Evolutionary conservation across 306 rosid genomes (phyloP), one percentile per base, ranked within the genome.

Genomic region (Cyclanthera cordifolia): DNA sequence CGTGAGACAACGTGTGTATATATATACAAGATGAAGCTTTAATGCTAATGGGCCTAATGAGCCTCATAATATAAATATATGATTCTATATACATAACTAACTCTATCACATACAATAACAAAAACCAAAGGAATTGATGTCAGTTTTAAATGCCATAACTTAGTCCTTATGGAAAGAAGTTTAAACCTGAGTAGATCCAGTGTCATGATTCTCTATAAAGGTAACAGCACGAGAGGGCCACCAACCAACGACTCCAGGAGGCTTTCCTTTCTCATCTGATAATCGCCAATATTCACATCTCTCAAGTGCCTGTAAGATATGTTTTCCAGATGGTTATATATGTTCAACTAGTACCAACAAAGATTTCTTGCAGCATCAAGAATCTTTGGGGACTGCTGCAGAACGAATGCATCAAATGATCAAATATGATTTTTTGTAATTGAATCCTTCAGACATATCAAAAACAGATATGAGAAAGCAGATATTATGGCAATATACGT

Each of bases 141-240:
- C 51, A 39, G 68, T 20, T 61, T 61, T 70, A 53, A 70, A 53
- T 51, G 65, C 51, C 66, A 12, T 32, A 19, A 37, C 10, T 37
- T 64, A 24, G 23, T 70, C 43, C 43, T 9, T 16, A 67, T 30
- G 23, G 49, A 72, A 71, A 43, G 70, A 47, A 24, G 63, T 64
- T 46, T 75, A 68, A 78, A 94, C 99, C 99, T 94, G 99, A 72
- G 99, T 94, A 43, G 99, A 94, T 69, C 97, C 97, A 68, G 99
- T 94, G 80, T 94, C 99, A 30, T 94, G 99, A 75, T 94, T 90
- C 85, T 94, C 99, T 69, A 94, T 90, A 73, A 94, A 90, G 65
- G 96, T 94, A 78, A 94, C 85, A 60, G 99, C 99, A 50, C 99
- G 99, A 73, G 99, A 94, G 45, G 97, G 95, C 99, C 99, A 94